Evolutionary conservation across 1,284 basidiomycete genomes (phyloP).

Genomic region (Cerioporus squamosus): DNA sequence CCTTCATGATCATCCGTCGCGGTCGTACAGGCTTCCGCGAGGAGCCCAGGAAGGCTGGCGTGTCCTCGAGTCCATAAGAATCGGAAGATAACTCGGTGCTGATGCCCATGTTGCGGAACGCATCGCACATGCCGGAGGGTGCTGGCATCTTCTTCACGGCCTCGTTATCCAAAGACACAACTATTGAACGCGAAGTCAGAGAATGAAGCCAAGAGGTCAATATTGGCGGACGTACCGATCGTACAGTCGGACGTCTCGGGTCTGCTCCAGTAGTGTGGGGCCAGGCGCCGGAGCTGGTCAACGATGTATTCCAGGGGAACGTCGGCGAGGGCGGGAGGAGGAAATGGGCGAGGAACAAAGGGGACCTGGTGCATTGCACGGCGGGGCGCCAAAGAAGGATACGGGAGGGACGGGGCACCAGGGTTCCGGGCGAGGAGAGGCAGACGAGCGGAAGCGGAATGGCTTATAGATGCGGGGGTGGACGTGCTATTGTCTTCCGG

Average conservation of each 20-base stretch:
- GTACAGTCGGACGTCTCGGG: slow-evolving; percentile 76
- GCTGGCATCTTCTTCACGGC: slow-evolving; percentile 10
- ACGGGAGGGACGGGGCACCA: slow-evolving; percentile 19
- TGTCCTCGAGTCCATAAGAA: slow-evolving; percentile 20
- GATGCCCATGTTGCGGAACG: slow-evolving; percentile 24
- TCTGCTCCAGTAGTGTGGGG: slow-evolving; percentile 70
- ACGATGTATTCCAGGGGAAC: slow-evolving; percentile 74
- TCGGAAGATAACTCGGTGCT: slow-evolving; percentile 20
- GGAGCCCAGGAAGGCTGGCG: slow-evolving; percentile 47
- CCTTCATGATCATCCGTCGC: slow-evolving; percentile 61
- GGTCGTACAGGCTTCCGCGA: slow-evolving; percentile 38
- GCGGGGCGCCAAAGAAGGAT: slow-evolving; percentile 30
- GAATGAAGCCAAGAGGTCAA: neutral
- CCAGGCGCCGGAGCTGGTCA: slow-evolving; percentile 67
- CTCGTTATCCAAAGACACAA: slow-evolving; percentile 35
- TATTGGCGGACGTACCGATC: slow-evolving; percentile 52
- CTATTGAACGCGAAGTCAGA: slow-evolving; percentile 24
- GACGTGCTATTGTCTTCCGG: slow-evolving; percentile 27
- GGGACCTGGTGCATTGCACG: slow-evolving; percentile 42
- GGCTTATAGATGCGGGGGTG: slow-evolving; percentile 24
- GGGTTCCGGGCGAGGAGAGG: slow-evolving; percentile 22
- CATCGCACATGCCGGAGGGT: slow-evolving; percentile 18
- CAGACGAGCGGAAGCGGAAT: slow-evolving; percentile 13
- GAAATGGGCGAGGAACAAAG: slow-evolving; percentile 61
- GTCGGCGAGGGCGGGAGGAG: slow-evolving; percentile 61